These are phyloP conservation scores for Pythium coloratum DNA, from an alignment of 352 stramenopile species.

Conservation along the genomic window DNA sequence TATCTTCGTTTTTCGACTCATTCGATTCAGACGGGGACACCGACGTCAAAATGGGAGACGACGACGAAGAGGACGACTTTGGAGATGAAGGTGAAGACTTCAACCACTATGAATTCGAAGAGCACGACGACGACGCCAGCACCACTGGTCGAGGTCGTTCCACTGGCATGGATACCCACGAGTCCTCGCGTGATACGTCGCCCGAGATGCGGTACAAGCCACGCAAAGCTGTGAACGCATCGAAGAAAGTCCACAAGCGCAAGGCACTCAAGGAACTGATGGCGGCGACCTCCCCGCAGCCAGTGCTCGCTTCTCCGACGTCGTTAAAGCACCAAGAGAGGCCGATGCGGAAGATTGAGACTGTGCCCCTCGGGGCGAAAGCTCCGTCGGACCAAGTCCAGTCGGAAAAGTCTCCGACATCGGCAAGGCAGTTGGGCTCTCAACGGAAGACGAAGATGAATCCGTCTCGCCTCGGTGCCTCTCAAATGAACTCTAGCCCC, in stretches of 20 bases:
- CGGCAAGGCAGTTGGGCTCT: background rate
- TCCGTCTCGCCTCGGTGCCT: no score
- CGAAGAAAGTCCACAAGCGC: constrained; percentile 13
- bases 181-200: constrained; percentile 10
- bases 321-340: background rate
- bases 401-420: background rate
- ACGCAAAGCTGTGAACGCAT: background rate
- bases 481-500: no score
- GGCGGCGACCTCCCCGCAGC: constrained; percentile 10
- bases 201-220: constrained; percentile 9
- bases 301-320: background rate
- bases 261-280: constrained; percentile 18
- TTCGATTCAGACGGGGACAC: background rate
- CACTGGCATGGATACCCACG: background rate
- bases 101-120: constrained; percentile 15
- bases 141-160: background rate
- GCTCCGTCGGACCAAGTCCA: background rate
- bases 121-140: background rate
- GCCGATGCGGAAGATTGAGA: background rate
- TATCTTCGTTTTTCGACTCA: background rate
- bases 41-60: background rate
- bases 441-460: background rate
- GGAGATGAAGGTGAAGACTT: constrained; percentile 21
- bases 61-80: constrained; percentile 10
- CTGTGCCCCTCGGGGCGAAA: background rate